Base-by-base conservation (phyloP, 1,139 yeast species). In the Zygoascus sp. region DNA sequence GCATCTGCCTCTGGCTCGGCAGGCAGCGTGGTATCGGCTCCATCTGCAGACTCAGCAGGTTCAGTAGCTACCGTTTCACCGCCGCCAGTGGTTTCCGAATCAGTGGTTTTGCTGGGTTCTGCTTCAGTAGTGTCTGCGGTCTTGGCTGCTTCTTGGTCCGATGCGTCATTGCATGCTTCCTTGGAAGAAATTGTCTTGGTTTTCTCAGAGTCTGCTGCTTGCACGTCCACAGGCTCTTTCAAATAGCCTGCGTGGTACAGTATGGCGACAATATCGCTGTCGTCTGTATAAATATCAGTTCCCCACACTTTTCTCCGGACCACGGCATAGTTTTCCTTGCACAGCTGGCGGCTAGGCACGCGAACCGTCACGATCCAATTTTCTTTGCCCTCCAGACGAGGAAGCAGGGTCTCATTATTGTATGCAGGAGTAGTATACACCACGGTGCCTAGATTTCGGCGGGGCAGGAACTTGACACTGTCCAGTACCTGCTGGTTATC, bases 201-300 rank as follows among this genome's bases (percentile, higher is more conserved):
- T n/a, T 16, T 36, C 41, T 43, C 47, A 4, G 13, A 35, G n/a
- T 16, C 36, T 27, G 15, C 8, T 7, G 20, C 15, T 16, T 44
- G 37, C 32, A 43, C 41, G 19, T 64, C 61, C 52, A n/a, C n/a
- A n/a, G n/a, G n/a, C n/a, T 74, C 66, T 10, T 70, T 70, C 20
- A 86, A 72, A 22, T 82, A 70, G 0, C 96, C 97, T 52, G 78
- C 67, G 59, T 92, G 97, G 52, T 80, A 76, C 50, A 90, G 67
- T 0, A 82, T 84, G 2, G 86, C 74, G 37, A 92, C 74, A 3
- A 90, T 69, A 62, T 92, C 96, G 1, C 95, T 84, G 65, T 92
- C 98, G 64, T 92, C 97, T 1, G 97, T 86, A 64, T 90, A 92
- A 2, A 92, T 72, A 45, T 83, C 89, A 0, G 96, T 87, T 2